These are phyloP conservation scores for Gracilaria domingensis DNA, from an alignment of 23 red algal genomes.

Conservation along the genomic window DNA sequence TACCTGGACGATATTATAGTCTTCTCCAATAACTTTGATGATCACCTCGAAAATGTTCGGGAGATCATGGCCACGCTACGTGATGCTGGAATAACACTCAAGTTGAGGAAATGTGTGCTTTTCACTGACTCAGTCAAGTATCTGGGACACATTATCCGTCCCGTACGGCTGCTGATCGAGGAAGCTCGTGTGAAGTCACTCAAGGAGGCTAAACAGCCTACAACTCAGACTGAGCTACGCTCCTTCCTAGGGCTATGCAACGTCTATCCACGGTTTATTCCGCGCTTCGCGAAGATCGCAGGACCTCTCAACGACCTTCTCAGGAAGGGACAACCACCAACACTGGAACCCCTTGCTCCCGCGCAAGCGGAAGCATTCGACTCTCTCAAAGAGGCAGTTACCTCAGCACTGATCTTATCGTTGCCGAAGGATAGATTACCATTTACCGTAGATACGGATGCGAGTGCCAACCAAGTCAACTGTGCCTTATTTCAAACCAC, in stretches of 20 bases:
- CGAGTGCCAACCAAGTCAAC: neutral
- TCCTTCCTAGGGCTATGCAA: neutral
- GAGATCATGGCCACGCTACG: neutral
- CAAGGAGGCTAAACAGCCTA: neutral
- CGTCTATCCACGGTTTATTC: slow-evolving; percentile 4
- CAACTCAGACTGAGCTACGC: neutral
- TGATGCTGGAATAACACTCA: neutral
- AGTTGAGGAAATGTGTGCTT: slow-evolving; percentile 14
- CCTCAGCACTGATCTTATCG: too few species aligned
- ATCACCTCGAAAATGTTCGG: neutral
- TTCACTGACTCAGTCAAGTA: neutral
- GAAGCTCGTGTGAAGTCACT: neutral
- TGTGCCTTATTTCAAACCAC: neutral
- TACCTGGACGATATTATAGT: slow-evolving; percentile 43
- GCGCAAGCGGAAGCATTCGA: too few species aligned
- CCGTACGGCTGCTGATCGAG: neutral
- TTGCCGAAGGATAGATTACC: too few species aligned
- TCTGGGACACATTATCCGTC: slow-evolving; percentile 12
- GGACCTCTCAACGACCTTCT: neutral
- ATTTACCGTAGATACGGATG: too few species aligned
- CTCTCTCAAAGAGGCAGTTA: too few species aligned
- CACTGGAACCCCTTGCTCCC: too few species aligned
- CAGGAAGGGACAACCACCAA: neutral
- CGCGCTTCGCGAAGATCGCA: neutral
- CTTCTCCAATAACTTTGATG: slow-evolving; percentile 9